Conservation (phyloP, 306 rosid genomes). For the Quercus cerris region DNA sequence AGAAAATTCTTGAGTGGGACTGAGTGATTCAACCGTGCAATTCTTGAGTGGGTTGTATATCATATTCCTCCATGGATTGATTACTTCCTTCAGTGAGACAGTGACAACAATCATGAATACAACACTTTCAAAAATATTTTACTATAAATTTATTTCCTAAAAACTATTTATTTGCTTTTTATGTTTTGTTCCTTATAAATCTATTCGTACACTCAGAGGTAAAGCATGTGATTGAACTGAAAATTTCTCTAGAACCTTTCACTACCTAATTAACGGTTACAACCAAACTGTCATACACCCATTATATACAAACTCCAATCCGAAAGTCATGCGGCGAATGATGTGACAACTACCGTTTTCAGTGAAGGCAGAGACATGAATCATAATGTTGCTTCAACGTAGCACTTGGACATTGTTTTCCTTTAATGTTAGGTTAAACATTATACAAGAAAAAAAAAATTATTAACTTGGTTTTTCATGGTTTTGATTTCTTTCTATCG, state of each 20-base stretch:
- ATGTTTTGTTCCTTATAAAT: too few relatives aligned
- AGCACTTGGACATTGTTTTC: neutral
- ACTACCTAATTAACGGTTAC: constrained; percentile 28
- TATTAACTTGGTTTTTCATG: neutral
- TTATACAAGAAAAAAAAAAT: neutral
- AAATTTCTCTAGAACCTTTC: neutral
- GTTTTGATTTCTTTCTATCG: neutral
- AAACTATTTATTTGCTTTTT: too few relatives aligned
- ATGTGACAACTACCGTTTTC: constrained; percentile 5
- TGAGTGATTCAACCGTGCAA: neutral
- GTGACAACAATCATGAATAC: too few relatives aligned
- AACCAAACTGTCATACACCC: constrained; percentile 13
- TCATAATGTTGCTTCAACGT: constrained; percentile 13
- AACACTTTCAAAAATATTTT: too few relatives aligned
- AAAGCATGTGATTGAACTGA: neutral
- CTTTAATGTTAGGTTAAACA: neutral
- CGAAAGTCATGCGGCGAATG: constrained; percentile 4
- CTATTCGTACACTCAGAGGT: too few relatives aligned
- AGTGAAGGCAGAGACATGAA: neutral
- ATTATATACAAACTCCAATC: neutral
- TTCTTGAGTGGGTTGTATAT: neutral
- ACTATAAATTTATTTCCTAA: too few relatives aligned
- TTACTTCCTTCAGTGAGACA: too few relatives aligned
- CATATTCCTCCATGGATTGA: neutral
- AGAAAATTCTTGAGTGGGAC: neutral